Base-by-base conservation (phyloP, 495 filamentous ascomycete genomes). In the Polyplosphaeria fusca region DNA sequence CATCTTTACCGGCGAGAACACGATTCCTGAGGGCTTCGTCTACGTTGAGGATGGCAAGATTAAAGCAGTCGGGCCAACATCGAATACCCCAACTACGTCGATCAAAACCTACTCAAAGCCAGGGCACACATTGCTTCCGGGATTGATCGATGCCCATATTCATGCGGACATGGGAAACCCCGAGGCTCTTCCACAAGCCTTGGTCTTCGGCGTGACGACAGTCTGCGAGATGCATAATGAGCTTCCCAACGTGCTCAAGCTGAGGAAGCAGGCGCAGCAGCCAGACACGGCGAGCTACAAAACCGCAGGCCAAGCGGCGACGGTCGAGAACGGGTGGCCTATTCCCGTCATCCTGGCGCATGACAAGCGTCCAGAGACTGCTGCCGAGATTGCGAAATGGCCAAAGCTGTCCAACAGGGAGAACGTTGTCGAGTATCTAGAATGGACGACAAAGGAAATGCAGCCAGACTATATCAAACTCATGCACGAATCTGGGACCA, bases 161-260 rank as follows among this genome's bases (percentile, higher is more conserved):
- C 70, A 73, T 28, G 64, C 63, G 43, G 60, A 69, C 57, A 63
- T 41, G 12, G 67, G 51, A 23, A 67, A 68, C 28, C 54, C 62
- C 12, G 52, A 67, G 2, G 70, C 68, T 14, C 52, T 72, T 14
- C 55, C 60, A 14, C 70, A 72, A 44, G 61, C 68, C 12, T 45
- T 72, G 5, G 55, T 61, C 9, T 72, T 72, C 49, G 70, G 70
- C 4, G 59, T 71, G 12, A 72, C 68, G 4, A 72, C 70, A 1
- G 67, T 68, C 16, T 67, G 65, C 39, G 70, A 72, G 25, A 69
- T 72, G 68, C 62, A 68, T 32, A 71, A 71, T 46, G 67, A 71
- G 45, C 37, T 53, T 28, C 26, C 22, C 16, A 66, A 86, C 52
- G 78, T 79, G 48, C 72, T 77, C 19, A 73, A 78, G 25, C 65